A percentile compares a stretch with the other conserved stretches of the same genome.
These are phyloP conservation scores for Apiotrichum laibachii DNA, from an alignment of 1,284 basidiomycete genomes.

Conservation along the genomic window DNA sequence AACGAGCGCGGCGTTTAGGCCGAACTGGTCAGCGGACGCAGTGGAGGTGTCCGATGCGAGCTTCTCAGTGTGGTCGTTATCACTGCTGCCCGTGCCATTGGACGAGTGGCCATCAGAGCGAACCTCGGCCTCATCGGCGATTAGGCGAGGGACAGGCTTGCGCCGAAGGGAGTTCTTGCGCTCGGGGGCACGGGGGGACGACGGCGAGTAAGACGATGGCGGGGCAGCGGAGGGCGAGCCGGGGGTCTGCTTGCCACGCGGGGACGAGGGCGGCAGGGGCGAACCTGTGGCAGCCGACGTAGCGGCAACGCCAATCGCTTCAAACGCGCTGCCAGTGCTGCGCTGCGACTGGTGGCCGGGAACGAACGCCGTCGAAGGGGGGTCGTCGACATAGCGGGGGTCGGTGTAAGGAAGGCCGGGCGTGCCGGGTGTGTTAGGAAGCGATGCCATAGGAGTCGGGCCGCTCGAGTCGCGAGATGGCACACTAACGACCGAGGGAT, in stretches of 20 bases:
- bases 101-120: background rate
- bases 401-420: background rate
- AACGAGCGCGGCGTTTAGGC: constrained; percentile 15
- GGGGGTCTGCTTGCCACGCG: background rate
- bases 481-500: no score
- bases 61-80: background rate
- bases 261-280: background rate
- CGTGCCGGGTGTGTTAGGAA: background rate
- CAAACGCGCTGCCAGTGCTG: background rate
- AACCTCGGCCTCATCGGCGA: constrained; percentile 1
- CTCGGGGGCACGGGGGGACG: constrained; percentile 1
- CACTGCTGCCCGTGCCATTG: background rate
- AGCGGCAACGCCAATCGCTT: background rate
- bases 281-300: background rate
- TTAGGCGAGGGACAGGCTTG: constrained; percentile 23
- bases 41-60: background rate
- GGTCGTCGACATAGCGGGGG: background rate
- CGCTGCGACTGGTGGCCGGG: background rate
- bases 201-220: constrained; percentile 1
- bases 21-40: constrained; percentile 6
- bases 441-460: background rate
- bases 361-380: background rate
- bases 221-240: background rate
- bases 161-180: constrained; percentile 21
- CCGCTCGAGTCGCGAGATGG: background rate